Base-by-base conservation (phyloP, 2,329 filamentous ascomycete genomes). In the Phyllosticta citriasiana region DNA sequence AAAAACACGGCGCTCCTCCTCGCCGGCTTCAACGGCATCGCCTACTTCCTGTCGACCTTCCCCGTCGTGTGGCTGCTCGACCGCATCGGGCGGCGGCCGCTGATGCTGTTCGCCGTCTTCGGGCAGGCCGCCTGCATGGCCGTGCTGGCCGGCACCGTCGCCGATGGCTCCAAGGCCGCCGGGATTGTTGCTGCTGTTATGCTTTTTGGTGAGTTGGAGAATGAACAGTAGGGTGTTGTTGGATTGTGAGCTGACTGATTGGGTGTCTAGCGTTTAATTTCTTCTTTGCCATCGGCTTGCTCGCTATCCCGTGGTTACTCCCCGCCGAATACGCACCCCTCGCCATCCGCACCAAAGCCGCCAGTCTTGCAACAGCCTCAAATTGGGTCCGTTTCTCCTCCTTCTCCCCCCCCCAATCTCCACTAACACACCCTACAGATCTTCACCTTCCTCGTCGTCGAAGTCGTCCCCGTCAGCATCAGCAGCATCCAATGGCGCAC, bases 131-230 rank as follows among this genome's bases (percentile, higher is more conserved):
- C 54, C 59, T 80, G 77, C 63, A 80, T 80, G 78, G 75, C 75
- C 14, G 68, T 79, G 1, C 68, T 79, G 6, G 76, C 59, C 2
- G 59, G 54, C 14, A 61, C 59, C 3, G 59, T 79, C 0, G 74
- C 70, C 9, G 30, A 61, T 52, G 75, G 73, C 8, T 65, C 70
- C n/a, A 69, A 70, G 14, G 63, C 72, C 2, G 71, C 73, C 1
- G 77, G 74, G 62, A 74, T 76, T 59, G 77, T 77, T 9, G 77
- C 77, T 0, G 74, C 73, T 1, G 70, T 78, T 3, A 78, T 80
- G 76, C 69, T 77, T 1, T 77, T 78, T 65, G 58, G 40, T 47
- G 16, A 47, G 40, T 14, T 4, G 19, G 19, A 22, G 19, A 22
- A 22, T 22, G 19, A 22, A 22, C 19, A 22, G 19, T 22, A 22